These are phyloP conservation scores for Paramecium biaurelia DNA, from an alignment of 73 alveolate genomes.

Conservation along the genomic window DNA sequence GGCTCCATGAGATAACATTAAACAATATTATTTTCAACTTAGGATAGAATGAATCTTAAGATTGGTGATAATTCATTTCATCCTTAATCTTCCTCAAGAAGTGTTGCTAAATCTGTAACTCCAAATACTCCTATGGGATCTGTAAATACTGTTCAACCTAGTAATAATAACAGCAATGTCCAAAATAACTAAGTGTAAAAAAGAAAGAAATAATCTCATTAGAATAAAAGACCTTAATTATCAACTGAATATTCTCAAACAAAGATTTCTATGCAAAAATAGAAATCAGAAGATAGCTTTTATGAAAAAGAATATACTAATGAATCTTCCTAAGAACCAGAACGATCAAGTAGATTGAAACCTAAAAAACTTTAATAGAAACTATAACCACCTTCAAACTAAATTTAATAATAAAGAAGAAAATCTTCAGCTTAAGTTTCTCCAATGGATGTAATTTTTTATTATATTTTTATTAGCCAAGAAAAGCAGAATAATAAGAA, in stretches of 20 bases:
- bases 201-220: background rate
- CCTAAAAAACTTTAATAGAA: background rate
- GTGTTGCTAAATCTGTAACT: background rate
- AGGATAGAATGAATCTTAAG: background rate
- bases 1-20: background rate
- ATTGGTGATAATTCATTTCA: background rate
- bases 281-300: background rate
- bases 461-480: background rate
- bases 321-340: slow-evolving; percentile 9
- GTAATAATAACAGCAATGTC: background rate
- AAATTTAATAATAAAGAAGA: background rate
- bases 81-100: background rate
- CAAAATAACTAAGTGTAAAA: background rate
- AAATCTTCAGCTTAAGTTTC: background rate
- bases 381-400: background rate
- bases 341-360: background rate
- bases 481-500: background rate
- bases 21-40: background rate
- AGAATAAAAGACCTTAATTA: background rate
- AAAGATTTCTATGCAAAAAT: background rate
- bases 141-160: background rate
- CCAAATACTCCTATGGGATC: background rate
- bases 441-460: background rate
- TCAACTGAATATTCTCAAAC: background rate
- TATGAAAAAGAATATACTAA: slow-evolving; percentile 10